Percentiles rank a stretch among this genome's conserved stretches.
Evolutionary conservation across 257 asterid genomes (phyloP).

Genomic region (Fraxinus pennsylvanica): DNA sequence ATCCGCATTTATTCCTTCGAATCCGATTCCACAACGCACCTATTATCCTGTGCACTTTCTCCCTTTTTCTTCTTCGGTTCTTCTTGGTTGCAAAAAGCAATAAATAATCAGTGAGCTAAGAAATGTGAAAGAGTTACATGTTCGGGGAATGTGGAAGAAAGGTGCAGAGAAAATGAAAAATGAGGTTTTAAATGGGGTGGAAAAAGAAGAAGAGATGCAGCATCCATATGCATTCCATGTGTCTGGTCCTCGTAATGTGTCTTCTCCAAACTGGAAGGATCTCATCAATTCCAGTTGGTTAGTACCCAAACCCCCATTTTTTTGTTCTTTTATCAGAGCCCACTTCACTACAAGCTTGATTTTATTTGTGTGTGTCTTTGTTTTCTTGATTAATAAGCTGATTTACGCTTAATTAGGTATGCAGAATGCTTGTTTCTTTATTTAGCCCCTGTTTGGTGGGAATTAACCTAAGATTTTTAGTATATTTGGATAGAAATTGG

Average conservation of each 20-base stretch:
- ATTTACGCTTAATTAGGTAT: neutral
- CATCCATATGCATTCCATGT: conserved; percentile 51
- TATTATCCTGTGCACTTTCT: neutral
- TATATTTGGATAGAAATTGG: too few relatives aligned
- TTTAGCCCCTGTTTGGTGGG: neutral
- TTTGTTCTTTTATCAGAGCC: neutral
- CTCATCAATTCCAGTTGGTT: conserved; percentile 47
- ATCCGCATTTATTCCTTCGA: conserved; percentile 28
- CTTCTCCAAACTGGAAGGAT: conserved; percentile 49
- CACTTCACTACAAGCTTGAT: neutral
- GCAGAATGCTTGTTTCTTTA: neutral
- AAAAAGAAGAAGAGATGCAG: conserved; percentile 14
- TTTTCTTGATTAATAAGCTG: neutral
- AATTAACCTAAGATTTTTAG: too few relatives aligned
- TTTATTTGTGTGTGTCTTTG: neutral
- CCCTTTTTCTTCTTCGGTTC: conserved; percentile 4
- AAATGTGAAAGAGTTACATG: neutral
- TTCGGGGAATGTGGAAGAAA: conserved; percentile 17
- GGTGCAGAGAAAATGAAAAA: conserved; percentile 27
- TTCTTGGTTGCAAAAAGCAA: neutral
- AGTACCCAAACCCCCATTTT: conserved; percentile 10
- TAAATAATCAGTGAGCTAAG: conserved; percentile 1
- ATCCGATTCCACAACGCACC: conserved; percentile 24
- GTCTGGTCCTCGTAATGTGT: conserved; percentile 45
- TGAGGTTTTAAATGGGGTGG: conserved; percentile 9